A percentile compares a stretch with the other conserved stretches of the same genome.
Evolutionary conservation across 2,329 filamentous ascomycete genomes (phyloP).

Genomic region (Chrysoporthe austroafricana): DNA sequence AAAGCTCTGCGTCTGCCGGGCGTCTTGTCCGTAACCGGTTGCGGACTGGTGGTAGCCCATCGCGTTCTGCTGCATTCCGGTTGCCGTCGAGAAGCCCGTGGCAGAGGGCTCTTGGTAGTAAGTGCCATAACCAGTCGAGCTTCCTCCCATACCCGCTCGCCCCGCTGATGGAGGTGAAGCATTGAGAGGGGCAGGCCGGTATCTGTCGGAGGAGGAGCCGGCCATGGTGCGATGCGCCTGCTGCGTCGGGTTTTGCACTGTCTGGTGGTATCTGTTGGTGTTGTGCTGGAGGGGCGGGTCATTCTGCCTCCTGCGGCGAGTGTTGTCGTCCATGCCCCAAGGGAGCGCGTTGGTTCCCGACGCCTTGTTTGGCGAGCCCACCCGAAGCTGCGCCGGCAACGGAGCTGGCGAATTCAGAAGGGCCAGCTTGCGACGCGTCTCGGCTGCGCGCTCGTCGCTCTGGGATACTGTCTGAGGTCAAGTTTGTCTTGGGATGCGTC

Average conservation of each 20-base stretch:
- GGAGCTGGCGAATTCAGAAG: conserved; percentile 63
- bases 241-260: conserved; percentile 53
- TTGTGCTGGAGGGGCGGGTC: conserved; percentile 72
- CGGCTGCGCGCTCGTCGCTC: conserved; percentile 38
- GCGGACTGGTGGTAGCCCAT: conserved; percentile 61
- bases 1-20: conserved; percentile 59
- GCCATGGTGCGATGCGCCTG: conserved; percentile 49
- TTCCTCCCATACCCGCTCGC: conserved; percentile 56
- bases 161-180: conserved; percentile 50
- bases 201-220: conserved; percentile 53
- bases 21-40: conserved; percentile 65
- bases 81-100: conserved; percentile 52
- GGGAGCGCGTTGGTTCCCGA: conserved; percentile 52
- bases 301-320: conserved; percentile 69
- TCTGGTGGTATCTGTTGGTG: conserved; percentile 54
- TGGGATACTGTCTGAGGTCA: conserved; percentile 16
- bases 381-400: conserved; percentile 68
- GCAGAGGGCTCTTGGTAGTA: conserved; percentile 62
- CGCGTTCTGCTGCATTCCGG: conserved; percentile 59
- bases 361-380: conserved; percentile 62
- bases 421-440: conserved; percentile 61
- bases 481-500: conserved; percentile 21
- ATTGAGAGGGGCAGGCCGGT: conserved; percentile 53
- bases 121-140: conserved; percentile 58
- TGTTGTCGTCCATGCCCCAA: conserved; percentile 79